phyloP scores from a whole-genome alignment of 192 early-diverging fungal species.

The Linnemannia elongata region DNA sequence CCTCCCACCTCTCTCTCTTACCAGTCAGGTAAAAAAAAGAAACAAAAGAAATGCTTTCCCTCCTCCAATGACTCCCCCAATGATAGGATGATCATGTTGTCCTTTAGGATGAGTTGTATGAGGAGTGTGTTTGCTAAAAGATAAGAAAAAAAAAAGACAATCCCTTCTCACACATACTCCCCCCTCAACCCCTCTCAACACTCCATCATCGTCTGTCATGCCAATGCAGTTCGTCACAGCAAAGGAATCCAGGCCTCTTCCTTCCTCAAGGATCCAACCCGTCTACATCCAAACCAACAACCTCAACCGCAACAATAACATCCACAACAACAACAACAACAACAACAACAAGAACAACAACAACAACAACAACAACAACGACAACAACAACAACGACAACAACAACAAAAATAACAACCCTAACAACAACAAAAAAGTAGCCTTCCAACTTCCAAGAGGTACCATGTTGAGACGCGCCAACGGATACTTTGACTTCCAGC shows the following conservation, averaged over 20 bases:
- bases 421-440: not conserved
- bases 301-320: not conserved
- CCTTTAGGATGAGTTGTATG: not conserved
- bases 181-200: not conserved
- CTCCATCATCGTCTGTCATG: not conserved
- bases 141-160: not conserved
- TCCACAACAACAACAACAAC: not conserved
- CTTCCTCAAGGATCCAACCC: not conserved
- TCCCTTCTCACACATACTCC: conserved; percentile 2
- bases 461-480: conserved; percentile 51
- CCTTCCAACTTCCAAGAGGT: not conserved
- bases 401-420: not conserved
- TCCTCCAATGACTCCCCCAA: not conserved
- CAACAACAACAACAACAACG: not conserved
- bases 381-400: not conserved
- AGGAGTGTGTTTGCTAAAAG: conserved; percentile 4
- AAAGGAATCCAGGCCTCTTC: not conserved
- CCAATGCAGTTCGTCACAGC: not conserved
- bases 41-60: not conserved
- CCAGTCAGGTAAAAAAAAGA: conserved; percentile 8
- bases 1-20: not conserved
- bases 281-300: not conserved
- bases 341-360: not conserved
- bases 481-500: conserved; percentile 47
- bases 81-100: not conserved